Conservation (phyloP, 2,329 filamentous ascomycete genomes). For the Fusarium sarcochroum region DNA sequence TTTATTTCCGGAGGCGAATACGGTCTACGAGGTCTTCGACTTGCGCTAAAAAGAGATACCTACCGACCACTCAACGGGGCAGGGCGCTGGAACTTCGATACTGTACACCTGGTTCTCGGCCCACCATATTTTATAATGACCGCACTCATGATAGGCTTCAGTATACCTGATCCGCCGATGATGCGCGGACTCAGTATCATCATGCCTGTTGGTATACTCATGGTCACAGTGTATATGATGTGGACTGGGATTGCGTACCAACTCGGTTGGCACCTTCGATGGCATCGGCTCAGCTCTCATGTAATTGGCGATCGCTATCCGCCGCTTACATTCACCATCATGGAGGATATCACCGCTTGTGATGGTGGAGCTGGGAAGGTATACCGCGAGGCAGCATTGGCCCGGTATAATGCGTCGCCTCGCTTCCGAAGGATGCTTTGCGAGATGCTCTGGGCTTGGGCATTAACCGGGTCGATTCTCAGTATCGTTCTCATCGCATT, state of each 20-base stretch:
- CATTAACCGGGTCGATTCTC: constrained; percentile 12
- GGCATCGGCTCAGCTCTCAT: constrained; percentile 29
- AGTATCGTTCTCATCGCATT: constrained; percentile 12
- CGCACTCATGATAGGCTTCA: constrained; percentile 38
- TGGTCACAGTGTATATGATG: constrained; percentile 36
- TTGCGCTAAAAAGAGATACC: constrained; percentile 18
- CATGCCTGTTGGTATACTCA: constrained; percentile 36
- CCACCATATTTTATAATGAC: constrained; percentile 38
- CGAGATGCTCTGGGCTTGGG: constrained; percentile 33
- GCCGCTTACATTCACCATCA: constrained; percentile 26
- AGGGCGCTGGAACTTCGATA: constrained; percentile 33
- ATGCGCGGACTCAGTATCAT: constrained; percentile 37
- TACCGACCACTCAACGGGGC: constrained; percentile 21
- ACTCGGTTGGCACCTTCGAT: constrained; percentile 18
- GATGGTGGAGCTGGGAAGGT: constrained; percentile 27
- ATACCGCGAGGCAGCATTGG: constrained; percentile 30
- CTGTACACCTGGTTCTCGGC: constrained; percentile 26
- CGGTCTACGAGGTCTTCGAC: constrained; percentile 42
- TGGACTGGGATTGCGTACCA: constrained; percentile 30
- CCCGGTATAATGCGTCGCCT: constrained; percentile 28
- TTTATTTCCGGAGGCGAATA: constrained; percentile 62
- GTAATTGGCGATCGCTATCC: constrained; percentile 22
- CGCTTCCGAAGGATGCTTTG: constrained; percentile 29
- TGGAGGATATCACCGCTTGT: constrained; percentile 36
- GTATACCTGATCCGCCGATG: constrained; percentile 33